Conservation (phyloP, 2,329 filamentous ascomycete species). For the Ceratocystis diversiconidia region DNA sequence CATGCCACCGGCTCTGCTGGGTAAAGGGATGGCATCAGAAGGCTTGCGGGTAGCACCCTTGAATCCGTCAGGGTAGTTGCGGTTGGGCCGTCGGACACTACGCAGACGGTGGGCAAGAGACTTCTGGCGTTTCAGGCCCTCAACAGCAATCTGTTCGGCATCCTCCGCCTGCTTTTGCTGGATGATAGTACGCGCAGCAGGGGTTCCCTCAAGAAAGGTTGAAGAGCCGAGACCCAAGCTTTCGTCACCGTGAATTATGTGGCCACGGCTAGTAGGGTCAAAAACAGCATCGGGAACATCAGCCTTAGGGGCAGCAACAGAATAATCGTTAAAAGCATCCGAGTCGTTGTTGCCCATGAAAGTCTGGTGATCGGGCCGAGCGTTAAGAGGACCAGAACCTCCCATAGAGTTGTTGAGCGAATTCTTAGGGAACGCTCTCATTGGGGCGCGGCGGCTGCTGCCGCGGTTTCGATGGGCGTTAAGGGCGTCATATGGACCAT, state of each 20-base stretch:
- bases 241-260: slow-evolving; percentile 72
- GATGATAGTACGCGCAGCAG: slow-evolving; percentile 67
- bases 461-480: slow-evolving; percentile 88
- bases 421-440: slow-evolving; percentile 89
- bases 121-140: slow-evolving; percentile 74
- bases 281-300: slow-evolving; percentile 33
- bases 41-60: slow-evolving; percentile 27
- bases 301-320: slow-evolving; percentile 27
- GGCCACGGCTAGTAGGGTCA: slow-evolving; percentile 52
- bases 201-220: slow-evolving; percentile 88
- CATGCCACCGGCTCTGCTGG: slow-evolving; percentile 16
- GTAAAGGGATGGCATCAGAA: slow-evolving; percentile 26
- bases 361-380: slow-evolving; percentile 67
- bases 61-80: slow-evolving; percentile 28
- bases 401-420: slow-evolving; percentile 87
- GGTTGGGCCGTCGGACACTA: slow-evolving; percentile 50
- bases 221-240: slow-evolving; percentile 77
- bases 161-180: slow-evolving; percentile 59
- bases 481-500: slow-evolving; percentile 91
- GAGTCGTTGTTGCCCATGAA: slow-evolving; percentile 67
- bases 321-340: slow-evolving; percentile 79
- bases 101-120: slow-evolving; percentile 85
- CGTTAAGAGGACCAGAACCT: slow-evolving; percentile 71
- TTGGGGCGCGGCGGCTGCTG: slow-evolving; percentile 69
- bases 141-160: slow-evolving; percentile 38